Evolutionary conservation across 148 eudicot genomes (phyloP).

Genomic region (Polygonum aviculare): DNA sequence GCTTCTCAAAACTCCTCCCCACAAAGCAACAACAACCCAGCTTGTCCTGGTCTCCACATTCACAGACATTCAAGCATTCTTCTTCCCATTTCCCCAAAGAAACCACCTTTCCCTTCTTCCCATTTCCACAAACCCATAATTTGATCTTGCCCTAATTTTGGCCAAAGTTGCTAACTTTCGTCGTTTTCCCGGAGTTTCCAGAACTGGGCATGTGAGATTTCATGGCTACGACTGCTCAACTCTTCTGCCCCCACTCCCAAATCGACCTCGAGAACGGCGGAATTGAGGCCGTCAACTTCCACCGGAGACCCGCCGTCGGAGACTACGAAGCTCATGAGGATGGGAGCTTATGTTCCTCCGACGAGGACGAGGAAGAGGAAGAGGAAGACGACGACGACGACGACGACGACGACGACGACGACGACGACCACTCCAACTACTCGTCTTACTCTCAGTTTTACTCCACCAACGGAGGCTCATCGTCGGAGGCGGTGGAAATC

Average conservation of each 20-base stretch:
- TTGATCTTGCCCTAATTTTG: neutral
- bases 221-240: neutral
- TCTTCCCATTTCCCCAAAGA: neutral
- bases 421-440: conserved; percentile 2
- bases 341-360: conserved; percentile 13
- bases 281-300: neutral
- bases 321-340: conserved; percentile 9
- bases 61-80: conserved; percentile 22
- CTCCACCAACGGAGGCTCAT: conserved; percentile 11
- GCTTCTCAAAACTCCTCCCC: neutral
- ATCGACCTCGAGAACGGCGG: conserved; percentile 9
- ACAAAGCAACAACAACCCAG: neutral
- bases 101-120: neutral
- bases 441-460: conserved; percentile 8
- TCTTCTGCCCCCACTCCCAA: conserved; percentile 3
- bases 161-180: neutral
- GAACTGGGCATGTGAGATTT: conserved; percentile 13
- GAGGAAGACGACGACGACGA: neutral
- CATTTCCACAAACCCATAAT: neutral
- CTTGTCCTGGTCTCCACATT: conserved; percentile 3
- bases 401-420: neutral
- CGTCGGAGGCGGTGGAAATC: conserved; percentile 15
- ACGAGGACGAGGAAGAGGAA: neutral
- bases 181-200: conserved; percentile 14
- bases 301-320: neutral